phyloP scores from a whole-genome alignment of 768 basidiomycete genomes.

The Multifurca ochricompacta region DNA sequence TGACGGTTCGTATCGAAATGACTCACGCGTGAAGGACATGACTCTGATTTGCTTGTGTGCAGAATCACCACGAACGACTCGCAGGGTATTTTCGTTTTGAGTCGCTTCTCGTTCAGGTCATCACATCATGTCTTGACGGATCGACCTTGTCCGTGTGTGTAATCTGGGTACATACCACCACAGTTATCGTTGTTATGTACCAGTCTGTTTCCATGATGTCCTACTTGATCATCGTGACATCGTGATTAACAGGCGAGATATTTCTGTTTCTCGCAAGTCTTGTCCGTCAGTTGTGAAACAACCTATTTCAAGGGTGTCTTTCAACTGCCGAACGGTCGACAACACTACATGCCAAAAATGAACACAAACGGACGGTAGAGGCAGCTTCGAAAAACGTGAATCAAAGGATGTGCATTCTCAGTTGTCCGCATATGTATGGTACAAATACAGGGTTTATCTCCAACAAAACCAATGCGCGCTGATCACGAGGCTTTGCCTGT shows the following conservation, averaged over 20 bases:
- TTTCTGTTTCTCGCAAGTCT: neutral
- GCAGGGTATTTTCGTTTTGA: neutral
- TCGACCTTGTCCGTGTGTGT: too few relatives aligned
- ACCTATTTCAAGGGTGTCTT: neutral
- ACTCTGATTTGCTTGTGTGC: neutral
- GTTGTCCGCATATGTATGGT: neutral
- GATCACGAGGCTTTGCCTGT: neutral
- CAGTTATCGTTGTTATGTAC: too few relatives aligned
- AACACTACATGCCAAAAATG: neutral
- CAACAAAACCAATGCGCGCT: neutral
- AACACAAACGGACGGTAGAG: neutral
- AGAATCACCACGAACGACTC: neutral
- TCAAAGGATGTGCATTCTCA: neutral
- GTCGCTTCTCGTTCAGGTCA: neutral
- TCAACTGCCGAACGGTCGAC: neutral
- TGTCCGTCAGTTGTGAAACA: neutral
- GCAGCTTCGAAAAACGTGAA: constrained; percentile 1
- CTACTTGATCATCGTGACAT: too few relatives aligned
- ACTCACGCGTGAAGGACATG: neutral
- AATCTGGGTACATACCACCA: too few relatives aligned
- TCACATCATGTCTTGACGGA: too few relatives aligned
- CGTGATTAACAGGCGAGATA: too few relatives aligned
- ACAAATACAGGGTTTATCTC: constrained; percentile 11
- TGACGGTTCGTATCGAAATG: neutral
- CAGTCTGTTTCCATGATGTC: too few relatives aligned